Evolutionary conservation across 768 basidiomycete species (phyloP), one percentile per base, ranked within the genome.

Genomic region (Saitozyma podzolica): DNA sequence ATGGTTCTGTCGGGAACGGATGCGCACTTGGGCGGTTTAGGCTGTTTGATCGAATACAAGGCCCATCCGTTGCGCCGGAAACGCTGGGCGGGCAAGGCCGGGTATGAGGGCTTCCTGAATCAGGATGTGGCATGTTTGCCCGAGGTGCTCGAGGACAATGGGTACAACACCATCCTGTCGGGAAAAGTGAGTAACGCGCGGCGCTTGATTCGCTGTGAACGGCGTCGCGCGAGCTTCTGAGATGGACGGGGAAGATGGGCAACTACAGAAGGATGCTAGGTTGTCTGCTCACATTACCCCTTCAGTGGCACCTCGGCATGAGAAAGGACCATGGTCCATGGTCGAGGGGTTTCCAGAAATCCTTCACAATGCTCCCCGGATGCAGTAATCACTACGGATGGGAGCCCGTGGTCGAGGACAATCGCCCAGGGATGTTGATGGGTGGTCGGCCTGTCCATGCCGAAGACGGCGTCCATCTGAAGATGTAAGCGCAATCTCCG

Each of bases 271-370:
- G n/a, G 6, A 50, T 50, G 49, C 14, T n/a, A n/a, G n/a, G n/a
- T n/a, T n/a, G n/a, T n/a, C n/a, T n/a, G n/a, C 20, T 8, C 49
- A 16, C 8, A 20, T 16, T n/a, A n/a, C n/a, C 49, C 20, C 49
- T 6, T n/a, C n/a, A n/a, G 65, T 74, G 72, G 72, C 72, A 74
- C 56, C 53, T 74, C 13, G 72, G 72, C 11, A 58, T 74, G 9
- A 42, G 54, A 8, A 59, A 58, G 6, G 66, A 65, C 13, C 16
- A 48, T 40, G 53, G 50, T 17, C 70, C 70, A 8, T 40, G 54
- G 1, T 58, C 56, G 16, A 37, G 70, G 11, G 70, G 70, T 1
- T 72, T 72, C 55, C 58, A 69, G 50, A 45, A 51, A 13, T 41
- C 41, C 19, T 69, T 69, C 50, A 29, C 64, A 8, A 20, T 69